Conservation (phyloP, 2,329 filamentous ascomycete genomes). For the Trichoderma harzianum region DNA sequence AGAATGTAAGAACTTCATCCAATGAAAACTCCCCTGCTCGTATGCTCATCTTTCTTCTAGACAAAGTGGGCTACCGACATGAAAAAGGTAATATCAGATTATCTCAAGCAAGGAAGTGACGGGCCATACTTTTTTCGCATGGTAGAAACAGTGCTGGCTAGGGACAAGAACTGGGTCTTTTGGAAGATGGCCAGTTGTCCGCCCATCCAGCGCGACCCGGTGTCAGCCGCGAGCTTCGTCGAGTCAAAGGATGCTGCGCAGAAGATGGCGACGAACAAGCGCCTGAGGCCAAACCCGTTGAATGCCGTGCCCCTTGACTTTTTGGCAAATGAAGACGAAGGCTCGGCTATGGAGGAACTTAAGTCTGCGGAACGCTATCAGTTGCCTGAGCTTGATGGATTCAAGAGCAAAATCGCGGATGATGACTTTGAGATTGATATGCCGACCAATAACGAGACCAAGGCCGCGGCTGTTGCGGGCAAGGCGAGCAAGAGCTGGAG, state of each 20-base stretch:
- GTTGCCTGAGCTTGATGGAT: constrained; percentile 66
- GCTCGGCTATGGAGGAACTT: constrained; percentile 63
- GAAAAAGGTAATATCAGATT: constrained; percentile 74
- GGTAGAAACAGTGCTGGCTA: constrained; percentile 90
- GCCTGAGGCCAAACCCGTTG: constrained; percentile 64
- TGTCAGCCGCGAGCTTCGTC: constrained; percentile 66
- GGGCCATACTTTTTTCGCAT: constrained; percentile 94
- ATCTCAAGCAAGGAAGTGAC: constrained; percentile 75
- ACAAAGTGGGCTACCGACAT: constrained; percentile 80
- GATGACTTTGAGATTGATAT: constrained; percentile 86
- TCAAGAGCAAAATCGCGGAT: constrained; percentile 69
- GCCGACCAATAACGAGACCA: constrained; percentile 61
- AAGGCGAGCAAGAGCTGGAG: constrained; percentile 92
- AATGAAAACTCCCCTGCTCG: neutral
- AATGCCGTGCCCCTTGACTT: constrained; percentile 76
- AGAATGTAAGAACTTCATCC: constrained; percentile 61
- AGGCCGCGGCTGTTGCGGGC: constrained; percentile 56
- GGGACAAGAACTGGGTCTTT: constrained; percentile 97
- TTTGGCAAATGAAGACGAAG: constrained; percentile 62
- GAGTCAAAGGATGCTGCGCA: constrained; percentile 64
- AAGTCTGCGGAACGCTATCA: constrained; percentile 62
- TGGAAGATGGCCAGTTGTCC: constrained; percentile 97
- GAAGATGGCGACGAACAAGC: constrained; percentile 66
- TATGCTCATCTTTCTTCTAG: constrained; percentile 36
- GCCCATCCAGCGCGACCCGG: constrained; percentile 71